Evolutionary conservation across 2,329 filamentous ascomycete genomes (phyloP), one percentile per base, ranked within the genome.

Genomic region (Periconia sp.): DNA sequence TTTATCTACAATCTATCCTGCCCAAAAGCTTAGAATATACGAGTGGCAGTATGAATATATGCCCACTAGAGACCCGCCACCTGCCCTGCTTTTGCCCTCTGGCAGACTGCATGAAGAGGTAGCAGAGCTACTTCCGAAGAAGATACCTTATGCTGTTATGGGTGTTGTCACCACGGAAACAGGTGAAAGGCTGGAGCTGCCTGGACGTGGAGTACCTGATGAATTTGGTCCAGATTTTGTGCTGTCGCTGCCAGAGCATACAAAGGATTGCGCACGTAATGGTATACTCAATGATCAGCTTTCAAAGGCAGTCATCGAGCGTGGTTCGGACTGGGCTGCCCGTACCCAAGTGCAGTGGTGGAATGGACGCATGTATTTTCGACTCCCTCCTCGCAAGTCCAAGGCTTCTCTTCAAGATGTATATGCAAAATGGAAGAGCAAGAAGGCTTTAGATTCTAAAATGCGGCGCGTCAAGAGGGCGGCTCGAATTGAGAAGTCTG

Each of bases 341-440:
- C 57, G 63, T 10, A 68, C 65, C 0, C 36, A 44, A 3, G 42
- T 68, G 0, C 62, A 67, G 28, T 52, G 50, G 16, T 61, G 54
- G 48, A 65, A 61, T 23, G 65, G 54, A 1, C 34, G 45, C 0
- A 59, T 69, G 42, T 67, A 57, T 31, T 60, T 69, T 16, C n/a
- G 53, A 2, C 50, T 61, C 2, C 50, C 56, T 1, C 26, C 38
- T 0, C 36, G 36, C 2, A 34, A 43, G 3, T 25, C 36, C 0
- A 56, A 54, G 9, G 7, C 36, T 9, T 10, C 34, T 0, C 49
- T 65, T 4, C 41, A 44, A 3, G 44, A 45, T 0, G 50, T 60
- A 4, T 66, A 65, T 18, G 17, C 22, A 0, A 58, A 56, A 13
- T 59, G 54, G 53, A 32, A 37, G 5, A 12, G 46, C 2, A 52